Conservation (phyloP, 169 alveolate species). For the Ichthyophthirius multifiliis region DNA sequence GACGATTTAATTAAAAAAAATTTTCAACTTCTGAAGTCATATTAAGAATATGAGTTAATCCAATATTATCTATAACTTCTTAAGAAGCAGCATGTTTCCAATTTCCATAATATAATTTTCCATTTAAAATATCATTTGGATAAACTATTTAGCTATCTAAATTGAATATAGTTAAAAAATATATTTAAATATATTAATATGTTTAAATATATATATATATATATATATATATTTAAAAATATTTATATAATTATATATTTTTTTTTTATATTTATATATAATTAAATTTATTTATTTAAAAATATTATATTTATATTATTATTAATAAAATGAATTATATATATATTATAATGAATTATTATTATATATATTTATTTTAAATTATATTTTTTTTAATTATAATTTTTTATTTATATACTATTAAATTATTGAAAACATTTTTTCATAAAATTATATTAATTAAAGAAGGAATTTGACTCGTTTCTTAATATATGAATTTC, state of each 20-base stretch:
- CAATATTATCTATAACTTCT: background rate
- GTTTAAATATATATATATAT: too few species aligned
- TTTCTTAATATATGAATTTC: background rate
- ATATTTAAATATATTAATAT: too few species aligned
- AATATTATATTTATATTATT: background rate
- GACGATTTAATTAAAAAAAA: background rate
- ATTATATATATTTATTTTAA: background rate
- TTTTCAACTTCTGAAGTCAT: slow-evolving; percentile 9
- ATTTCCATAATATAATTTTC: background rate
- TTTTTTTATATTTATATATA: too few species aligned
- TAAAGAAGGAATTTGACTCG: background rate
- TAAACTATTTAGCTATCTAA: background rate
- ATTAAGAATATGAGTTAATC: background rate
- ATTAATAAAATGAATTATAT: background rate
- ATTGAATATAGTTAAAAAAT: too few species aligned
- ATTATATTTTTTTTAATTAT: too few species aligned
- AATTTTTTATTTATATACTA: too few species aligned
- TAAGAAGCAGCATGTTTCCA: background rate
- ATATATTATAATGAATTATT: background rate
- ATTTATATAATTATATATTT: too few species aligned
- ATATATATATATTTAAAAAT: too few species aligned
- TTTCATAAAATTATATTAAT: background rate
- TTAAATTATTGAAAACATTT: too few species aligned
- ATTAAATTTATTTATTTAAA: background rate
- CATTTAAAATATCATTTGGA: background rate